phyloP scores from a whole-genome alignment of 179 eudicot species.

The Pouteria campechiana region DNA sequence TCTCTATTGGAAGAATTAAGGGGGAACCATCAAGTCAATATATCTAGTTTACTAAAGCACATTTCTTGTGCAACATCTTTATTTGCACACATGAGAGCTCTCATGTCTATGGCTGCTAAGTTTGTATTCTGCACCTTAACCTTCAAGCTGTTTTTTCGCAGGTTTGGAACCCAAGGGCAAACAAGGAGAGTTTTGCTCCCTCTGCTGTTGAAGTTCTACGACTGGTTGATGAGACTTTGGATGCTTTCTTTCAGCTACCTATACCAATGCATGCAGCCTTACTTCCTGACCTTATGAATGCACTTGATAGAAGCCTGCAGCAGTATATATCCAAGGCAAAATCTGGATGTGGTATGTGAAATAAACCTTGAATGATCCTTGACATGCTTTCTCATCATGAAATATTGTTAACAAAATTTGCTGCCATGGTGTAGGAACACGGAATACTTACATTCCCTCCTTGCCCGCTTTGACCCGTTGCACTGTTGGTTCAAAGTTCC shows the following conservation, averaged over 20 bases:
- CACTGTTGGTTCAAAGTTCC: slow-evolving; percentile 49
- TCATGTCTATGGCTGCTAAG: too few relatives aligned
- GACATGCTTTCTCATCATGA: background rate
- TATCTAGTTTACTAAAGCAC: too few relatives aligned
- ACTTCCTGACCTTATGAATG: slow-evolving; percentile 81
- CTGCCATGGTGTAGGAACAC: slow-evolving; percentile 65
- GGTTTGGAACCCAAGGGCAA: slow-evolving; percentile 86
- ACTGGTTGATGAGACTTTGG: slow-evolving; percentile 67
- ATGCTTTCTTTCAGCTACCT: slow-evolving; percentile 85
- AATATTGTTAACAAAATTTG: background rate
- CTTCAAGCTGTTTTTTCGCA: slow-evolving; percentile 7
- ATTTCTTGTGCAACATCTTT: too few relatives aligned
- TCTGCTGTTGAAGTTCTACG: slow-evolving; percentile 79
- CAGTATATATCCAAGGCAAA: slow-evolving; percentile 69
- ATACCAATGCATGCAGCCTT: slow-evolving; percentile 88
- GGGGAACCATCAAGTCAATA: too few relatives aligned
- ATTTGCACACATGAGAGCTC: too few relatives aligned
- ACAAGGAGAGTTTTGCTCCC: slow-evolving; percentile 75
- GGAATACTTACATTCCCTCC: slow-evolving; percentile 65
- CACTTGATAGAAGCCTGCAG: slow-evolving; percentile 84
- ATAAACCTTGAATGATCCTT: background rate
- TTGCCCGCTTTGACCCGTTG: slow-evolving; percentile 98
- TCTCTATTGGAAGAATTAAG: too few relatives aligned
- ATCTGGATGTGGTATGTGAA: slow-evolving; percentile 79
- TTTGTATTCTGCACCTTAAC: too few relatives aligned